phyloP scores from a whole-genome alignment of 108 stramenopile genomes.

The Discostella stelligeroides region DNA sequence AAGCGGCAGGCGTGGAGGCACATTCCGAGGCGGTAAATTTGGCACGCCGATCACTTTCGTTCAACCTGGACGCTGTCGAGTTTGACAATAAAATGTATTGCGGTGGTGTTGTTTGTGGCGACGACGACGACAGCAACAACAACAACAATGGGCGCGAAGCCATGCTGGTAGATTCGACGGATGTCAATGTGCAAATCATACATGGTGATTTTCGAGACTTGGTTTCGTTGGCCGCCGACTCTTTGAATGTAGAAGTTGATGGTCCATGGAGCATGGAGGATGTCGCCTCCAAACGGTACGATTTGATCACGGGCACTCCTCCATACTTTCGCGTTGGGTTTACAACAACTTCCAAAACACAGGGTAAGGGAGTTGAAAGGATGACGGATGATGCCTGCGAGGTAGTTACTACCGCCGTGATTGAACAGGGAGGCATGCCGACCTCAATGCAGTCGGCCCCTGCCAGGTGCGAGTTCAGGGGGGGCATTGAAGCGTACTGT shows the following conservation, averaged over 20 bases:
- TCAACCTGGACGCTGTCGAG: slow-evolving; percentile 53
- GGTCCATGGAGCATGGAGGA: slow-evolving; percentile 8
- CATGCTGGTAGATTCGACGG: slow-evolving; percentile 3
- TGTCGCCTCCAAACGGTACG: slow-evolving; percentile 38
- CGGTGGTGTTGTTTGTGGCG: slow-evolving; percentile 1
- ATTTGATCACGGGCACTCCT: slow-evolving; percentile 72
- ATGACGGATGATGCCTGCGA: slow-evolving; percentile 22
- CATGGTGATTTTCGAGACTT: slow-evolving; percentile 58
- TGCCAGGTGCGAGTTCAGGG: slow-evolving; percentile 77
- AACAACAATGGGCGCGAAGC: neutral
- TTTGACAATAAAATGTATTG: slow-evolving; percentile 16
- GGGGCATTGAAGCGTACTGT: slow-evolving; percentile 75
- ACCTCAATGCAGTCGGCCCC: slow-evolving; percentile 66
- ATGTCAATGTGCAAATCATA: slow-evolving; percentile 22
- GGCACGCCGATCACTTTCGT: slow-evolving; percentile 59
- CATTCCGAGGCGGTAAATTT: slow-evolving; percentile 56
- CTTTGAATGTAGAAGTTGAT: neutral
- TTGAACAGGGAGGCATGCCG: slow-evolving; percentile 68
- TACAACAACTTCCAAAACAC: slow-evolving; percentile 8
- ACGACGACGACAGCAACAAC: neutral
- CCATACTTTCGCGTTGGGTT: slow-evolving; percentile 76
- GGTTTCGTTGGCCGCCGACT: slow-evolving; percentile 10
- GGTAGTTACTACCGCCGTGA: slow-evolving; percentile 44
- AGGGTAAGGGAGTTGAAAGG: neutral
- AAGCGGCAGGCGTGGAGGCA: slow-evolving; percentile 62